Evolutionary conservation across 116 monocot genomes (phyloP), one percentile per base, ranked within the genome.

Genomic region (Dioscorea cayenensis): DNA sequence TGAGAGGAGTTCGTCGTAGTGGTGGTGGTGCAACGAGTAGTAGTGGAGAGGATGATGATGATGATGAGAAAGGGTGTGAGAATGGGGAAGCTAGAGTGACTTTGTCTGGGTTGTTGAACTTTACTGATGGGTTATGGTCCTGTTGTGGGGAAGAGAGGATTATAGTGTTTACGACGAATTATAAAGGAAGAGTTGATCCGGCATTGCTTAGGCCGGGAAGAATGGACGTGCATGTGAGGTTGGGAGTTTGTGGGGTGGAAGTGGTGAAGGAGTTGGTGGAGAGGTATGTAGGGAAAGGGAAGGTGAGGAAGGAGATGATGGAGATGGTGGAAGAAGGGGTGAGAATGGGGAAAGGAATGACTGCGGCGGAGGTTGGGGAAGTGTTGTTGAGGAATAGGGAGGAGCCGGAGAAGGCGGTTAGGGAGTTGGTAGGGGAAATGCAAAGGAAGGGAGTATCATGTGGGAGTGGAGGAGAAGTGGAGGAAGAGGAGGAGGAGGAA

Each of bases 301-400:
- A 60, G 28, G 76, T 36, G 21, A 82, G 67, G 66, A 72, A 89
- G 68, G 83, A 79, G 51, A 58, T 88, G 64, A 60, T 86, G 22
- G 74, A 23, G 17, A 72, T 32, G 51, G 84, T 81, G 21, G 87
- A 85, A 70, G 73, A 78, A 13, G 83, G 73, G 72, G 66, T 85
- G 19, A 48, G 69, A 17, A 82, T 63, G 14, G 93, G 93, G 5
- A 89, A 75, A 14, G 82, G 75, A 62, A 77, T 94, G 77, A 94
- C 90, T 8, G 82, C 85, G 35, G 94, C 94, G 36, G 94, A 94
- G 79, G 85, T 94, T 2, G 90, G 85, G 36, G 94, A 94, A 66
- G 77, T 90, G 77, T 65, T 94, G 75, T 74, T 94, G 60, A 72
- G 87, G 69, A 80, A 87, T 59, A 75, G 89, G 28, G 94, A 75